Evolutionary conservation across 2,329 filamentous ascomycete genomes (phyloP).

Genomic region (Stachybotrys chlorohalonatus): DNA sequence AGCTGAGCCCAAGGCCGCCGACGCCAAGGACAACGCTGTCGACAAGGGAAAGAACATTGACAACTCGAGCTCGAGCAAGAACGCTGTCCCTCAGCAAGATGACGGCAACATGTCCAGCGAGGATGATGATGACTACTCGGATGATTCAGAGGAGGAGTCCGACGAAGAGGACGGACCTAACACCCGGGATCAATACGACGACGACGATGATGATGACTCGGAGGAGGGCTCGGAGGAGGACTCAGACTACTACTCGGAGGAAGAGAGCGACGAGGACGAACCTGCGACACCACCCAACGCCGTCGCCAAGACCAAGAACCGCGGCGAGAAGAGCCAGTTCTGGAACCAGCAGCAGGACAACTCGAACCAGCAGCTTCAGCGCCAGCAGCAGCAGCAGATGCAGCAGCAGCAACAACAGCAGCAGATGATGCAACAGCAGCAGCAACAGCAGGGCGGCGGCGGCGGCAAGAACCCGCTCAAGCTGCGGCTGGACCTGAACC

Average conservation of each 20-base stretch:
- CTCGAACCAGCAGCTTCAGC: slow-evolving; percentile 6
- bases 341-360: slow-evolving; percentile 13
- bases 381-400: slow-evolving; percentile 9
- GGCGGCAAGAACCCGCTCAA: slow-evolving; percentile 38
- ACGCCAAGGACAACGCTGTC: not conserved
- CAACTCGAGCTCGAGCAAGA: slow-evolving; percentile 2
- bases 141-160: slow-evolving; percentile 9
- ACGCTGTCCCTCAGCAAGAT: slow-evolving; percentile 2
- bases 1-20: slow-evolving; percentile 1
- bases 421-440: slow-evolving; percentile 7
- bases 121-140: slow-evolving; percentile 8
- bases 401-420: slow-evolving; percentile 9
- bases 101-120: slow-evolving; percentile 6
- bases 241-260: slow-evolving; percentile 9
- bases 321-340: slow-evolving; percentile 9
- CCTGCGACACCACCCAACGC: slow-evolving; percentile 10
- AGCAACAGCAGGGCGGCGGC: slow-evolving; percentile 7
- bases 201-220: slow-evolving; percentile 8
- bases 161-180: slow-evolving; percentile 1
- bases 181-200: not conserved
- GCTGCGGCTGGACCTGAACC: slow-evolving; percentile 67
- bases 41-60: not conserved
- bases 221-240: slow-evolving; percentile 11
- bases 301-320: slow-evolving; percentile 7
- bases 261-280: slow-evolving; percentile 9